Evolutionary conservation across 2,329 filamentous ascomycete genomes (phyloP).

Genomic region (Chaetomium sp.): DNA sequence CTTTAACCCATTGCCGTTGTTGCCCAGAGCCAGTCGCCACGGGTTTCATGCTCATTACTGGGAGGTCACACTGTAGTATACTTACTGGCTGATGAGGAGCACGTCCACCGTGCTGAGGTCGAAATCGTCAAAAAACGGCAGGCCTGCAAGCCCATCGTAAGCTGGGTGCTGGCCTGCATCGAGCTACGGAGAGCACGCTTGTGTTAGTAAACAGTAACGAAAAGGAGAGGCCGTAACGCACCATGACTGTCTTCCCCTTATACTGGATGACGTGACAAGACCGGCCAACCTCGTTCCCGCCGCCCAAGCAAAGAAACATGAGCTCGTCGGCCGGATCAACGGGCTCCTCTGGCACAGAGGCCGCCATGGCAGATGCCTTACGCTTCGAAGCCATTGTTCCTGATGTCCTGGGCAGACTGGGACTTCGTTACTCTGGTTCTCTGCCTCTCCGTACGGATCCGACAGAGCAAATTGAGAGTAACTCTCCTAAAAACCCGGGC

Average conservation of each 20-base stretch:
- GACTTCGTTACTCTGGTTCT: not conserved
- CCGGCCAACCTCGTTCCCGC: conserved; percentile 92
- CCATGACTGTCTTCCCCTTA: conserved; percentile 99
- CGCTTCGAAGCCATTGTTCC: conserved; percentile 80
- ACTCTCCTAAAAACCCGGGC: not conserved
- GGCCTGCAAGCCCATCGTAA: conserved; percentile 85
- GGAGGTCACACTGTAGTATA: conserved; percentile 27
- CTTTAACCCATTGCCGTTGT: conserved; percentile 15
- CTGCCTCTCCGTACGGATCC: not conserved
- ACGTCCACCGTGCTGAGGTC: conserved; percentile 96
- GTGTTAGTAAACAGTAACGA: conserved; percentile 1
- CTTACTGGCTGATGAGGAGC: conserved; percentile 98
- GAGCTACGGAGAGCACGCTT: conserved; percentile 49
- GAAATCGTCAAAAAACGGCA: conserved; percentile 98
- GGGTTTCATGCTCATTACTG: conserved; percentile 9
- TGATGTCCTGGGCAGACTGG: too few relatives aligned
- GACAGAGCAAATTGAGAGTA: not conserved
- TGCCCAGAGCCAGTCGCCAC: conserved; percentile 17
- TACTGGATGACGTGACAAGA: conserved; percentile 98
- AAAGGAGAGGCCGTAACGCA: conserved; percentile 37
- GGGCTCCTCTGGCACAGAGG: conserved; percentile 66
- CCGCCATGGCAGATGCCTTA: conserved; percentile 71
- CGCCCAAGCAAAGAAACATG: conserved; percentile 86
- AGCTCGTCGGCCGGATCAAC: conserved; percentile 91
- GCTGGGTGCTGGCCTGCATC: conserved; percentile 96